Percentiles rank a stretch among this genome's conserved stretches.
phyloP scores from a whole-genome alignment of 768 basidiomycete species.

The Xerocomellus amylosporus region DNA sequence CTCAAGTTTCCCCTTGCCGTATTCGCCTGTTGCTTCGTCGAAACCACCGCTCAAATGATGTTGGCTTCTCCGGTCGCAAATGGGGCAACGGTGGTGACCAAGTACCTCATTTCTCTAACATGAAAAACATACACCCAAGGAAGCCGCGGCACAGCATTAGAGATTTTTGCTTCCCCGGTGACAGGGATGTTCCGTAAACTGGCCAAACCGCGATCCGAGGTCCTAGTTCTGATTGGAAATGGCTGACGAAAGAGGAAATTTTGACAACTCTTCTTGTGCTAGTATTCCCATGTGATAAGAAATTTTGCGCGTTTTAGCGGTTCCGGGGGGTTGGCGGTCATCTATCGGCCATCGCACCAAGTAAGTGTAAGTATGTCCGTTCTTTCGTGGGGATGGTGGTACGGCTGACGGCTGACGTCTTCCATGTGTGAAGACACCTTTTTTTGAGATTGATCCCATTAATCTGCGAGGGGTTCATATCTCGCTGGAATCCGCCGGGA shows the following conservation, averaged over 20 bases:
- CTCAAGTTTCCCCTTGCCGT: neutral
- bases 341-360: neutral
- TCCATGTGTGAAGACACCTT: slow-evolving; percentile 4
- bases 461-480: slow-evolving; percentile 10
- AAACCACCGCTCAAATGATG: neutral
- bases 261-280: neutral
- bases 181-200: slow-evolving; percentile 20
- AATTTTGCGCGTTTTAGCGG: neutral
- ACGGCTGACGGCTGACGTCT: slow-evolving; percentile 11
- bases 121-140: slow-evolving; percentile 9
- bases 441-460: slow-evolving; percentile 14
- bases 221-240: slow-evolving; percentile 2
- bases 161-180: slow-evolving; percentile 20
- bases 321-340: neutral
- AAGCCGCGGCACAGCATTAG: slow-evolving; percentile 24
- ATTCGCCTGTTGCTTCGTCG: neutral
- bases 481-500: neutral
- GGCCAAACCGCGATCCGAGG: neutral
- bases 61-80: neutral
- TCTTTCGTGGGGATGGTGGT: slow-evolving; percentile 4
- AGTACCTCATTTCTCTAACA: slow-evolving; percentile 3
- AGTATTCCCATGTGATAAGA: neutral
- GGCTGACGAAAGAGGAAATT: neutral
- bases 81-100: slow-evolving; percentile 1
- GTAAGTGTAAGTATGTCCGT: neutral